Evolutionary conservation across 129 eudicot species (phyloP).

Genomic region (Rutidosis leptorrhynchoides): DNA sequence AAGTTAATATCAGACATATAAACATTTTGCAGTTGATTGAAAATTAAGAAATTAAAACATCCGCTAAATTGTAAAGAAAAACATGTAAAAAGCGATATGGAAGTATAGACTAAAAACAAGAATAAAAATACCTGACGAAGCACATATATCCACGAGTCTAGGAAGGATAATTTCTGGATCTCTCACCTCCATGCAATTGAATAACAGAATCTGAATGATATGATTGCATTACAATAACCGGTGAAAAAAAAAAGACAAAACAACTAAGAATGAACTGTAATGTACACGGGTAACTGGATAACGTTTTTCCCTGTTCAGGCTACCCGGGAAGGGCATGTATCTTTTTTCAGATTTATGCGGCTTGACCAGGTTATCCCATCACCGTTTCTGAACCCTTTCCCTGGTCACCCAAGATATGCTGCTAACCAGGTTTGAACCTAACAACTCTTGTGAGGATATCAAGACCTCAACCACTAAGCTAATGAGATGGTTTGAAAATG

Average conservation of each 20-base stretch:
- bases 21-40: background rate
- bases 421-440: too few species aligned
- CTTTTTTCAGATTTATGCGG: too few species aligned
- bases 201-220: conserved; percentile 62
- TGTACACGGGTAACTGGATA: too few species aligned
- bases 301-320: too few species aligned
- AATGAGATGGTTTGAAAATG: too few species aligned
- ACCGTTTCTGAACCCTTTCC: too few species aligned
- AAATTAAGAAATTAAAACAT: background rate
- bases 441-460: too few species aligned
- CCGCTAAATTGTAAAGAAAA: background rate
- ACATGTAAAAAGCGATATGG: background rate
- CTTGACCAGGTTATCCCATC: too few species aligned
- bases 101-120: background rate
- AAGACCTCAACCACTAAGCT: too few species aligned
- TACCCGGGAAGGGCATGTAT: too few species aligned
- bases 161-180: conserved; percentile 78
- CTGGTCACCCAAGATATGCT: too few species aligned
- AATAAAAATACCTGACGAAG: conserved; percentile 58
- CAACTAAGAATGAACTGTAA: background rate
- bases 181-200: conserved; percentile 90
- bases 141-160: conserved; percentile 64
- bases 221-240: conserved; percentile 1
- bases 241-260: conserved; percentile 1
- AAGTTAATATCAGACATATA: conserved; percentile 1